A percentile compares a stretch with the other conserved stretches of the same genome.
These are phyloP conservation scores for Claviceps purpurea DNA, from an alignment of 2,329 filamentous ascomycete genomes.

Conservation along the genomic window DNA sequence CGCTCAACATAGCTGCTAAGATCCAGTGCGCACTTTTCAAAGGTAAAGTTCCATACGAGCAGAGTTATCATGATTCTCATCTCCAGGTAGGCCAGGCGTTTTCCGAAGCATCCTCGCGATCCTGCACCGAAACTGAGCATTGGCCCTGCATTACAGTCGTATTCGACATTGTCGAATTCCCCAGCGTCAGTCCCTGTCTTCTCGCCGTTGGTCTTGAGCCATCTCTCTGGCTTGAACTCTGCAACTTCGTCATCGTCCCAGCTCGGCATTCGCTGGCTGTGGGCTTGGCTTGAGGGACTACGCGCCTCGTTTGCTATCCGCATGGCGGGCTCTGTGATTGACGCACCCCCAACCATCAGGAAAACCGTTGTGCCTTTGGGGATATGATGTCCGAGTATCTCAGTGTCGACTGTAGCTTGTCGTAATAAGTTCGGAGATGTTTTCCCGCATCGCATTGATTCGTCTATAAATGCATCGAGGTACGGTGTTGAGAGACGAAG, in stretches of 20 bases:
- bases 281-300: constrained; percentile 9
- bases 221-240: constrained; percentile 23
- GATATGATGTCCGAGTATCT: constrained; percentile 18
- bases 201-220: constrained; percentile 15
- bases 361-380: constrained; percentile 21
- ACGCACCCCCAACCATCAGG: constrained; percentile 12
- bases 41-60: constrained; percentile 14
- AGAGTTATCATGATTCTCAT: constrained; percentile 13
- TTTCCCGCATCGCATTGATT: constrained; percentile 18
- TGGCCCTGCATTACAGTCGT: background rate
- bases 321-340: background rate
- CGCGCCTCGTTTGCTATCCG: constrained; percentile 5
- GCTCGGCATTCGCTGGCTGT: constrained; percentile 10
- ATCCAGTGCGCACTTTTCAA: background rate
- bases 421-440: constrained; percentile 15
- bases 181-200: background rate
- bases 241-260: constrained; percentile 14
- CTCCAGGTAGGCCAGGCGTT: constrained; percentile 17
- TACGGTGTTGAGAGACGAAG: constrained; percentile 12
- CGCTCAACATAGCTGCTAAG: background rate
- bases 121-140: constrained; percentile 13
- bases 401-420: constrained; percentile 17
- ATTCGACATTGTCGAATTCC: background rate
- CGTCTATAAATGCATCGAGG: constrained; percentile 24
- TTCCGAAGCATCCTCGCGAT: constrained; percentile 14